Percentiles rank a stretch among this genome's conserved stretches.
Evolutionary conservation across 768 basidiomycete genomes (phyloP).

Genomic region (Naganishia vishniacii): DNA sequence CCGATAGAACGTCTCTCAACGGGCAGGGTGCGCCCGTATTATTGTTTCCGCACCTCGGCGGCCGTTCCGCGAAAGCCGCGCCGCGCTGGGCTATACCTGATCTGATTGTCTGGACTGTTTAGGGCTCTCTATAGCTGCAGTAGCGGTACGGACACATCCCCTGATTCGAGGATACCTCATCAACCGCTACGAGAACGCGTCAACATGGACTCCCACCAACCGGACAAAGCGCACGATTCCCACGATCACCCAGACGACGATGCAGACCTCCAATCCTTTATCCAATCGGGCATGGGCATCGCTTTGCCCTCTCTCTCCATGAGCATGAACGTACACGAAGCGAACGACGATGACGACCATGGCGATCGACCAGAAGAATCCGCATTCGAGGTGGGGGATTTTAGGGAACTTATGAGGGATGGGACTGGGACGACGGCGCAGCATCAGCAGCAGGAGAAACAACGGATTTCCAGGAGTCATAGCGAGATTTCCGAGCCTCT

Average conservation of each 20-base stretch:
- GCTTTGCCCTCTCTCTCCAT: constrained; percentile 9
- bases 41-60: no score
- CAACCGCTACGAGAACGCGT: neutral
- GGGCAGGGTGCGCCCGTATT: neutral
- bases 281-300: constrained; percentile 18
- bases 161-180: neutral
- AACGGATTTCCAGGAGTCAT: neutral
- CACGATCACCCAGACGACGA: constrained; percentile 9
- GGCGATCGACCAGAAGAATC: neutral
- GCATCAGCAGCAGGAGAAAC: neutral
- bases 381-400: constrained; percentile 2
- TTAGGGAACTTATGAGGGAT: constrained; percentile 9
- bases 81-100: no score
- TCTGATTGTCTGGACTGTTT: no score
- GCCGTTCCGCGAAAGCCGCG: no score
- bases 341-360: neutral
- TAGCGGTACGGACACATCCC: no score
- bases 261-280: constrained; percentile 5
- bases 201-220: neutral
- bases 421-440: neutral
- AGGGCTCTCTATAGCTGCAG: no score
- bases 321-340: neutral
- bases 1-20: neutral
- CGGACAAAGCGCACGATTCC: neutral
- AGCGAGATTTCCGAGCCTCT: neutral